Evolutionary conservation across 805 yeast species (phyloP), one percentile per base, ranked within the genome.

Genomic region (Spathaspora sp.): DNA sequence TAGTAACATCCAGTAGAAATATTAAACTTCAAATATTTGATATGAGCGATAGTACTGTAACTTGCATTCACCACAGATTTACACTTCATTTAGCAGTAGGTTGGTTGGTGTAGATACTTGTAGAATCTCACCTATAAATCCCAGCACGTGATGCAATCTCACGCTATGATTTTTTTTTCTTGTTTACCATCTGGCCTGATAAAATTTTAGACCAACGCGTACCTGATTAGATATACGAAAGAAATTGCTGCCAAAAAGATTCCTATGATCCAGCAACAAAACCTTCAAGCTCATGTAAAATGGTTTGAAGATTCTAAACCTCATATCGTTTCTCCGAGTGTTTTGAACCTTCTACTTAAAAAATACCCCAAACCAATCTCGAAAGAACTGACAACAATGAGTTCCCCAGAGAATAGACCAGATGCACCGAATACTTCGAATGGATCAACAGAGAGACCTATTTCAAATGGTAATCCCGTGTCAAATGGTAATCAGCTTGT

Each of bases 251-350:
- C 17, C 35, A 31, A 35, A 14, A 35, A 35, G 16, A 9, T 9
- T 8, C 20, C 6, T 20, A 46, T 46, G 49, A 35, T 46, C n/a
- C 10, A 17, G 8, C 28, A 26, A 16, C 20, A 46, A 11, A 49
- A 44, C 28, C 32, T 49, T n/a, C 18, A 46, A 16, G 18, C 6
- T 10, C 44, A 49, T 12, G 8, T 49, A 19, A 19, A 39, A 5
- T 49, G 48, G 48, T n/a, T 44, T 12, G 19, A 45, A 11, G n/a
- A 20, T 14, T 16, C 42, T 11, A 44, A 38, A 26, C 46, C 46
- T 11, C 28, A 44, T 26, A 39, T 43, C 32, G 38, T 47, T 12
- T 40, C 47, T 5, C 42, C 18, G 29, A 17, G 9, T 3, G 20
- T 44, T 2, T 8, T 49, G 9, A 40, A 39, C 17, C 32, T 44